These are phyloP conservation scores for Pulveroboletus sp. DNA, from an alignment of 768 basidiomycete species.

Conservation along the genomic window DNA sequence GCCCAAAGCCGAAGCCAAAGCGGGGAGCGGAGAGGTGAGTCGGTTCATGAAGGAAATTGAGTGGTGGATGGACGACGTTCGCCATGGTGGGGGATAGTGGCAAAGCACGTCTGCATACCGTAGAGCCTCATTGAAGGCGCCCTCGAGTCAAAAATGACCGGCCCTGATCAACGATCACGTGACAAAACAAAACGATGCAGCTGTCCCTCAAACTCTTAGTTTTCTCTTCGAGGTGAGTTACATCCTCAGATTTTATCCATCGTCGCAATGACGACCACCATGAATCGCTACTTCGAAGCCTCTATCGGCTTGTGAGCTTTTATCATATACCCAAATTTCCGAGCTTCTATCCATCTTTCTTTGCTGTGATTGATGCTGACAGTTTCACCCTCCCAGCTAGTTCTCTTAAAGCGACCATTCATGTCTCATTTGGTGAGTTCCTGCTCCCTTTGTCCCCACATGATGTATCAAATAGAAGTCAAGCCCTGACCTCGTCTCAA, in stretches of 20 bases:
- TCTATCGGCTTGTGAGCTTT: constrained; percentile 56
- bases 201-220: not conserved
- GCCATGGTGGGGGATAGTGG: constrained; percentile 50
- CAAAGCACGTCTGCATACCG: constrained; percentile 12
- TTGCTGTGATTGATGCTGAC: constrained; percentile 12
- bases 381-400: not conserved
- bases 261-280: constrained; percentile 55
- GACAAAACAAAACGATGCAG: constrained; percentile 13
- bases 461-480: constrained; percentile 85
- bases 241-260: constrained; percentile 8
- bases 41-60: constrained; percentile 59
- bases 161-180: constrained; percentile 37
- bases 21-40: constrained; percentile 59
- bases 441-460: constrained; percentile 17
- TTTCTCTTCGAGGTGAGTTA: constrained; percentile 31
- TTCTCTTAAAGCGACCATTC: no score
- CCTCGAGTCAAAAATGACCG: constrained; percentile 18
- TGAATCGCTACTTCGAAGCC: constrained; percentile 89
- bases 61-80: constrained; percentile 62
- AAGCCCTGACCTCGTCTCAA: constrained; percentile 80
- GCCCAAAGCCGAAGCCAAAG: constrained; percentile 71
- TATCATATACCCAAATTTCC: constrained; percentile 91
- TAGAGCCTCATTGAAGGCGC: constrained; percentile 13
- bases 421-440: constrained; percentile 33
- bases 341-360: constrained; percentile 38